A percentile compares a stretch with the other conserved stretches of the same genome.
phyloP scores from a whole-genome alignment of 495 filamentous ascomycete species.

The Copromyces sp. region DNA sequence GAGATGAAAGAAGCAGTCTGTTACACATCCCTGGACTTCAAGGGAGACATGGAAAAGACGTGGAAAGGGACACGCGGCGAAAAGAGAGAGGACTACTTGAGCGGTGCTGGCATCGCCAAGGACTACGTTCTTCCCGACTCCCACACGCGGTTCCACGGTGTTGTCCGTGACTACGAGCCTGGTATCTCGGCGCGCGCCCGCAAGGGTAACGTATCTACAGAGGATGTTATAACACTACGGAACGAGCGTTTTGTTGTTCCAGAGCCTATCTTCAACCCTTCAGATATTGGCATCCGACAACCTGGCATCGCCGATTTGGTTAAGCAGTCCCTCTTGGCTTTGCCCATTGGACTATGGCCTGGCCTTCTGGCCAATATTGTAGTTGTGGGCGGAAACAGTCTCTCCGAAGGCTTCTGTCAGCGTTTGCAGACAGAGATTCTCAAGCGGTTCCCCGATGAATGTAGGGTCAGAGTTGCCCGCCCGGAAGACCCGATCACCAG shows the following conservation, averaged over 20 bases:
- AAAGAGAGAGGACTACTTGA: constrained; percentile 28
- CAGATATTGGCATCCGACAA: constrained; percentile 78
- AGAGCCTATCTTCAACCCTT: constrained; percentile 78
- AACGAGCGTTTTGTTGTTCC: constrained; percentile 91
- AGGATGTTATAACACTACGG: constrained; percentile 76
- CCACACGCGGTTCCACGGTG: constrained; percentile 61
- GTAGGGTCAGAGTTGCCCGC: constrained; percentile 59
- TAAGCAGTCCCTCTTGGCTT: constrained; percentile 63
- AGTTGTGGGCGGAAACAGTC: constrained; percentile 76
- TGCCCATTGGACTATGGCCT: constrained; percentile 70
- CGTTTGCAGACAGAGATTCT: constrained; percentile 71
- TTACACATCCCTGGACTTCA: constrained; percentile 73
- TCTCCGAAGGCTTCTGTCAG: constrained; percentile 72
- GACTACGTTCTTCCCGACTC: constrained; percentile 95
- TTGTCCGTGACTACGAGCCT: constrained; percentile 67
- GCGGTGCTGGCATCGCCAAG: constrained; percentile 63
- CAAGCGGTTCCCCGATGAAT: constrained; percentile 65
- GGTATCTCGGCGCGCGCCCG: constrained; percentile 42
- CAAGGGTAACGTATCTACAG: constrained; percentile 51
- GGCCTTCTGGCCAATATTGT: constrained; percentile 78
- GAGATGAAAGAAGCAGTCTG: constrained; percentile 89
- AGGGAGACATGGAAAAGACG: constrained; percentile 63
- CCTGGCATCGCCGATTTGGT: constrained; percentile 73
- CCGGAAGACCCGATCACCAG: constrained; percentile 68
- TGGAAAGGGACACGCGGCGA: constrained; percentile 71